Conservation (phyloP, 768 basidiomycete species). For the Leucocoprinus birnbaumii region DNA sequence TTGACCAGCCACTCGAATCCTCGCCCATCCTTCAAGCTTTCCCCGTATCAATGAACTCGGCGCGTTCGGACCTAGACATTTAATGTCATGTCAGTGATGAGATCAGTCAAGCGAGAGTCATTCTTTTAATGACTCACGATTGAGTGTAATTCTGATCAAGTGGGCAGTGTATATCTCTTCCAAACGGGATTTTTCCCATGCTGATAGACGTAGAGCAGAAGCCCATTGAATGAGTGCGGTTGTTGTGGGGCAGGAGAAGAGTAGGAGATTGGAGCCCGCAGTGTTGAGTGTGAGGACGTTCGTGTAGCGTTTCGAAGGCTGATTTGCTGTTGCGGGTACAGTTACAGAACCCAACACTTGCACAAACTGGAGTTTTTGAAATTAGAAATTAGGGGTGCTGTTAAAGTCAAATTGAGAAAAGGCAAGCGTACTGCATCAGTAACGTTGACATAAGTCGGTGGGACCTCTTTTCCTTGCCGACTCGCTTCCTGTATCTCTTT, state of each 20-base stretch:
- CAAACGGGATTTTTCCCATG: slow-evolving; percentile 93
- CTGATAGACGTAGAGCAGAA: slow-evolving; percentile 81
- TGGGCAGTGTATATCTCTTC: slow-evolving; percentile 99
- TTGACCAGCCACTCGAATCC: slow-evolving; percentile 91
- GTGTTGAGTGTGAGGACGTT: slow-evolving; percentile 92
- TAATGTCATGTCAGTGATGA: slow-evolving; percentile 4
- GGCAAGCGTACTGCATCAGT: slow-evolving; percentile 72
- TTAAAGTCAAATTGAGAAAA: slow-evolving; percentile 8
- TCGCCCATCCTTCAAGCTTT: slow-evolving; percentile 88
- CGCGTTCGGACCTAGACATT: slow-evolving; percentile 40
- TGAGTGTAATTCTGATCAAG: slow-evolving; percentile 75
- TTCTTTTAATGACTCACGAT: slow-evolving; percentile 22
- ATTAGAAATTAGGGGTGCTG: slow-evolving; percentile 2
- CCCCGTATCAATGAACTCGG: slow-evolving; percentile 66
- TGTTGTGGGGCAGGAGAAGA: slow-evolving; percentile 83
- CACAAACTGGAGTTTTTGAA: slow-evolving; percentile 52
- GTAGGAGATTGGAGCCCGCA: slow-evolving; percentile 84
- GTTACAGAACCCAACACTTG: slow-evolving; percentile 77
- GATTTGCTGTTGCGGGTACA: slow-evolving; percentile 46
- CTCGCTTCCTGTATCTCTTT: slow-evolving; percentile 82
- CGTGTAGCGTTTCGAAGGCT: slow-evolving; percentile 55
- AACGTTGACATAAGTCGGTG: slow-evolving; percentile 83
- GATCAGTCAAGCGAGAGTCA: slow-evolving; percentile 3
- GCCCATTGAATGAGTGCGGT: slow-evolving; percentile 83
- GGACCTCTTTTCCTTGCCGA: slow-evolving; percentile 75